Percentiles rank a stretch among this genome's conserved stretches.
phyloP scores from a whole-genome alignment of 1,284 basidiomycete species.

The Gomphus bonarii region DNA sequence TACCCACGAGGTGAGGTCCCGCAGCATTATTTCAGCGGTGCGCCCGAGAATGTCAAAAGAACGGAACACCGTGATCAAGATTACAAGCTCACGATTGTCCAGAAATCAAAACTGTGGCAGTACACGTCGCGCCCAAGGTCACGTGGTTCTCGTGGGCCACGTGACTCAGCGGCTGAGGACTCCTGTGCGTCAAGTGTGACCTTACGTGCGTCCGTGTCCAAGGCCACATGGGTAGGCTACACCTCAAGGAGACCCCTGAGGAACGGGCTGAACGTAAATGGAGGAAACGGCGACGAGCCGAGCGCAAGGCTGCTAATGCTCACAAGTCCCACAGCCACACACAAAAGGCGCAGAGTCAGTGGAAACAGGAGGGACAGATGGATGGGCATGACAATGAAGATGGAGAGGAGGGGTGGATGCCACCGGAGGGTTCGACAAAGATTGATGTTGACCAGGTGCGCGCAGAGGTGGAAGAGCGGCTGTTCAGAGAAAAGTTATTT shows the following conservation, averaged over 20 bases:
- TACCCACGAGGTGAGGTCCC: not conserved
- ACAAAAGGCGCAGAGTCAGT: not conserved
- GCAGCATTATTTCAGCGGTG: not conserved
- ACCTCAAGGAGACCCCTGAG: slow-evolving; percentile 58
- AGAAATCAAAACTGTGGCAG: not conserved
- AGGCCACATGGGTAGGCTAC: slow-evolving; percentile 45
- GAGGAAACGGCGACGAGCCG: slow-evolving; percentile 37
- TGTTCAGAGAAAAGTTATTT: slow-evolving; percentile 61
- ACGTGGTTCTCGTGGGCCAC: not conserved
- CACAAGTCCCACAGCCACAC: not conserved
- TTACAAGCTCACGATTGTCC: no score
- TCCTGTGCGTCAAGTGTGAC: not conserved
- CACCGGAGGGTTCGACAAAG: slow-evolving; percentile 20
- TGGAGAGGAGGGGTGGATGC: slow-evolving; percentile 11
- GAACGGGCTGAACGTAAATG: slow-evolving; percentile 48
- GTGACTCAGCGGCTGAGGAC: not conserved
- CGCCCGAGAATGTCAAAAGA: not conserved
- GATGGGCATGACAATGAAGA: slow-evolving; percentile 23
- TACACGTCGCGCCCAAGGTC: not conserved
- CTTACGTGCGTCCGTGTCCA: no score
- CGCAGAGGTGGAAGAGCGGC: slow-evolving; percentile 47
- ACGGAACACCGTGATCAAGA: no score
- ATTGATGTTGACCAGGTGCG: slow-evolving; percentile 38
- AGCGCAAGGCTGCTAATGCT: slow-evolving; percentile 25
- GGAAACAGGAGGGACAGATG: slow-evolving; percentile 52